phyloP scores from a whole-genome alignment of 139 green algal genomes.

The Picochlorum sp. region DNA sequence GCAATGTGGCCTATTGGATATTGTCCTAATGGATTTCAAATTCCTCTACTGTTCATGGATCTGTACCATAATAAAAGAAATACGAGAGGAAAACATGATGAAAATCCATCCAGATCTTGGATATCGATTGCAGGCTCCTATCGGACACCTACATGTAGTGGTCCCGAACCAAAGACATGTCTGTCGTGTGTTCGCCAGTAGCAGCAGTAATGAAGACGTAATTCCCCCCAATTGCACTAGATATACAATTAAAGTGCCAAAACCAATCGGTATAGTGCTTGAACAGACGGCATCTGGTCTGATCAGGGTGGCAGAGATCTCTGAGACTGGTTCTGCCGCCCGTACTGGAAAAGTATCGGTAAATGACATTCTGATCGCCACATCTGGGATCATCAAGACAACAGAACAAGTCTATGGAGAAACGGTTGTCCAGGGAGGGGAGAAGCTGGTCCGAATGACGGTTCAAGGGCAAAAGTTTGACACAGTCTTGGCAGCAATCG shows the following conservation, averaged over 20 bases:
- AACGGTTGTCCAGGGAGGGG: constrained; percentile 19
- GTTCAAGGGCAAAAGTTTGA: constrained; percentile 26
- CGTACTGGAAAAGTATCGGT: constrained; percentile 15
- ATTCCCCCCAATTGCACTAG: constrained; percentile 23
- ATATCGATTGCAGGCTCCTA: too few species aligned
- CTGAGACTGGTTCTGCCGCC: constrained; percentile 17
- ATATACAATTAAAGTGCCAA: constrained; percentile 28
- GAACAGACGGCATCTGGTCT: constrained; percentile 20
- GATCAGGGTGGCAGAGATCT: constrained; percentile 29
- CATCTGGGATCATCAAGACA: constrained; percentile 20
- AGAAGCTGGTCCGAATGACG: constrained; percentile 22
- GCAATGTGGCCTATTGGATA: too few species aligned
- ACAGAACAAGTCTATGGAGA: constrained; percentile 25
- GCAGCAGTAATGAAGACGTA: not conserved
- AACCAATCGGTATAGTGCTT: constrained; percentile 34
- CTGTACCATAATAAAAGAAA: too few species aligned
- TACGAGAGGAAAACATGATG: not conserved
- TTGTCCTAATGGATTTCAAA: not conserved
- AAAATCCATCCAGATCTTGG: not conserved
- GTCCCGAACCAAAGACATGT: not conserved
- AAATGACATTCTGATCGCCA: constrained; percentile 30
- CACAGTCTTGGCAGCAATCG: constrained; percentile 33
- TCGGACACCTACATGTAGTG: too few species aligned
- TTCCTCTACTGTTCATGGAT: too few species aligned
- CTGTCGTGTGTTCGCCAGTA: not conserved